phyloP scores from a whole-genome alignment of 2,329 filamentous ascomycete genomes.

The Aspergillus glaucus region DNA sequence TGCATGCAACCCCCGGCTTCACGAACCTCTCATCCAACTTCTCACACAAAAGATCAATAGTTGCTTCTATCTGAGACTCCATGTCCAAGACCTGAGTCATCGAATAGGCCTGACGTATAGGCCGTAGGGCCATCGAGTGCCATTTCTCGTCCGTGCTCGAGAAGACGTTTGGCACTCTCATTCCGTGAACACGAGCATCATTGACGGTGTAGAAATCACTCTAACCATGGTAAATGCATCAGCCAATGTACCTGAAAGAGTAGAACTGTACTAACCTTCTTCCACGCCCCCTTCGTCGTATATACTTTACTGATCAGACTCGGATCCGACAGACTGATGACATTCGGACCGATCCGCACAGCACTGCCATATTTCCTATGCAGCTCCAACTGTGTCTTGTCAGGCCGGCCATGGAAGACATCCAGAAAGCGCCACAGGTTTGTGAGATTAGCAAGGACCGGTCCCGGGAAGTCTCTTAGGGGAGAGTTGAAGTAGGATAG shows the following conservation, averaged over 20 bases:
- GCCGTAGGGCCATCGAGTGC: slow-evolving; percentile 32
- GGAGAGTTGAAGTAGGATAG: slow-evolving; percentile 13
- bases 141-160: slow-evolving; percentile 26
- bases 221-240: not conserved
- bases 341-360: slow-evolving; percentile 70
- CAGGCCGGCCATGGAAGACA: slow-evolving; percentile 57
- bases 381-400: slow-evolving; percentile 60
- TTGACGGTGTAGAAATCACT: slow-evolving; percentile 15
- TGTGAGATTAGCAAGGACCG: slow-evolving; percentile 58
- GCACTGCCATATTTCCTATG: slow-evolving; percentile 67
- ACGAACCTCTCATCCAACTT: slow-evolving; percentile 27
- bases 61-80: slow-evolving; percentile 19
- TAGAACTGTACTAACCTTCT: slow-evolving; percentile 11
- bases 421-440: slow-evolving; percentile 71
- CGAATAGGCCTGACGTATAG: slow-evolving; percentile 33
- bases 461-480: slow-evolving; percentile 57
- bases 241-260: not conserved
- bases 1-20: slow-evolving; percentile 20
- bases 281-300: slow-evolving; percentile 59
- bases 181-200: slow-evolving; percentile 22
- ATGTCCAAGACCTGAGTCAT: slow-evolving; percentile 16
- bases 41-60: slow-evolving; percentile 24
- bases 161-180: slow-evolving; percentile 33
- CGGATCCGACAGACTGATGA: slow-evolving; percentile 66
- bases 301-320: slow-evolving; percentile 69